Evolutionary conservation across 179 eudicot genomes (phyloP), one percentile per base, ranked within the genome.

Genomic region (Heliamphora pulchella): DNA sequence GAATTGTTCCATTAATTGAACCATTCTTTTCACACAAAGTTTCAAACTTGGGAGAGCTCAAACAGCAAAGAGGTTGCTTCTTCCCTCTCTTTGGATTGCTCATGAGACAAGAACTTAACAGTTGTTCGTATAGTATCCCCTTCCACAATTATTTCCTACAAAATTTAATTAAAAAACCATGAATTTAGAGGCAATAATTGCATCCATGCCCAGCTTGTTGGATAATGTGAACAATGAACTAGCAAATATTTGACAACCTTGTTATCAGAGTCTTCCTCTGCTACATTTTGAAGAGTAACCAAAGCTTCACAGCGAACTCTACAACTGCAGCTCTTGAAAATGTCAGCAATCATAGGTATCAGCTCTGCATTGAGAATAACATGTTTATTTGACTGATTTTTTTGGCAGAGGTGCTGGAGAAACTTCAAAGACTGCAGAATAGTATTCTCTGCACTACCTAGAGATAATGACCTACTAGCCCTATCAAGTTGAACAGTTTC

Each of bases 111-210:
- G 82, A 96, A 87, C 77, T 96, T 96, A 20, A 96, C 93, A 53
- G 89, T 84, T 58, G 89, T 92, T 41, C 98, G 92, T 1, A 94
- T 91, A 48, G 91, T 94, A 83, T 82, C 89, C 57, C 96, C 97
- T 85, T 94, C 96, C 59, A 97, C 93, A 87, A 96, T 81, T 74
- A 89, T 85, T 81, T 94, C 98, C 99, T 96, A 87, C 85, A 87
- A 71, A 76, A 66, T 46, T 46, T 59, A 66, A 47, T 1, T 4
- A 57, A 75, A 51, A 64, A 43, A 0, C 13, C 31, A 57, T 64
- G 76, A 11, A 58, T 31, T 73, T 76, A 57, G 76, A 62, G 74
- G 31, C 31, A 75, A 8, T 75, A 57, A 17, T 62, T 84, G 72
- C 75, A 72, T 71, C 47, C 8, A 22, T 13, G 67, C 46, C 64